These are phyloP conservation scores for Phytophthora hibernalis DNA, from an alignment of 352 stramenopile species.

Conservation along the genomic window DNA sequence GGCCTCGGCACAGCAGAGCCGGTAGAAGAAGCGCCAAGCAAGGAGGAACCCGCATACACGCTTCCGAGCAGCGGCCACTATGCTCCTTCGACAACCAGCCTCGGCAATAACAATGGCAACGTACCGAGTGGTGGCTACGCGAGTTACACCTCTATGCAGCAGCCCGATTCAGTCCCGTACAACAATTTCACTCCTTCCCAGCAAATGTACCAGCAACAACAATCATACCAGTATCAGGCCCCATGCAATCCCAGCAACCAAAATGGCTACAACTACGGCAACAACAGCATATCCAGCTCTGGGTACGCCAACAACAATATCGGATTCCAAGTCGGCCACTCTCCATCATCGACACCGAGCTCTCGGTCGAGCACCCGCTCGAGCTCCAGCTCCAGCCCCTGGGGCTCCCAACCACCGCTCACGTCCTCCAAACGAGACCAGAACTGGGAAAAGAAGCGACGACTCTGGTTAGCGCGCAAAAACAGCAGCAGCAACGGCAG, in stretches of 20 bases:
- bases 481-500: slow-evolving; percentile 37
- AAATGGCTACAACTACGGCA: slow-evolving; percentile 18
- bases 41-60: slow-evolving; percentile 24
- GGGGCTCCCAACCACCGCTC: slow-evolving; percentile 62
- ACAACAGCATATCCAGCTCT: slow-evolving; percentile 18
- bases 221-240: slow-evolving; percentile 31
- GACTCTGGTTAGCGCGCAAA: slow-evolving; percentile 72
- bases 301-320: slow-evolving; percentile 25
- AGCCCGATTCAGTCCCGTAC: slow-evolving; percentile 9
- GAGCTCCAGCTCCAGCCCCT: slow-evolving; percentile 43
- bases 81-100: slow-evolving; percentile 8
- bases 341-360: slow-evolving; percentile 27
- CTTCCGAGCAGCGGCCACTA: slow-evolving; percentile 24
- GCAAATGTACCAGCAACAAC: slow-evolving; percentile 27
- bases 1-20: slow-evolving; percentile 65
- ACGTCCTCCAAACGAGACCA: slow-evolving; percentile 83
- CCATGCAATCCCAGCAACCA: slow-evolving; percentile 19
- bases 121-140: slow-evolving; percentile 11
- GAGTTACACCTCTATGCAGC: slow-evolving; percentile 5
- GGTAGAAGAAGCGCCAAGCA: slow-evolving; percentile 20
- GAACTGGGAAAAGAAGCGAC: slow-evolving; percentile 84
- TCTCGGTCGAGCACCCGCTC: slow-evolving; percentile 24
- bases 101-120: slow-evolving; percentile 23
- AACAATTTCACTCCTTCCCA: slow-evolving; percentile 17
- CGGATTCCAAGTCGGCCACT: slow-evolving; percentile 17